Evolutionary conservation across 495 filamentous ascomycete genomes (phyloP), one percentile per base, ranked within the genome.

Genomic region (Xylaria scruposa): DNA sequence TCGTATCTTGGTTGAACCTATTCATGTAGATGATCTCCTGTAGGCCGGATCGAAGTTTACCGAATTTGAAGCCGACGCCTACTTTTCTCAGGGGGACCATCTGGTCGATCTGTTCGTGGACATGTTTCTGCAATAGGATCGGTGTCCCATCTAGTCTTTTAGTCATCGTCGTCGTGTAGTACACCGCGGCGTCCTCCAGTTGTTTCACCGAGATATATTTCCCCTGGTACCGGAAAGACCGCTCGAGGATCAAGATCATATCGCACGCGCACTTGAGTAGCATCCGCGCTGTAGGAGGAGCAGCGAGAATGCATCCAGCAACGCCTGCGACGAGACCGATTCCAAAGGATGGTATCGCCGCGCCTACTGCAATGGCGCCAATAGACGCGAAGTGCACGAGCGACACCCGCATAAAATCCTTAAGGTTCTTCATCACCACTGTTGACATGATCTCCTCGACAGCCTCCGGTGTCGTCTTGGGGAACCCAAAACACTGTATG

Each of bases 1-100:
- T 63, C 19, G 38, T 1, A 10, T 63, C 60, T 29, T 46, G 29
- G 24, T 63, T 40, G 15, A 47, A 63, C 31, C 60, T 46, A 15
- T 63, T 63, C 60, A 63, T 44, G 24, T 63, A 63, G 40, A 63
- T 63, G 21, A 63, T 63, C 3, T 63, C 60, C 24, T 63, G 60
- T 15, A 63, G 10, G 21, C 60, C 60, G n/a, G 38, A 26, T 21
- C 60, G 38, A 21, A 63, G 40, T 19, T 24, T 63, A 3, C 38
- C 60, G 10, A 63, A 63, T 24, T 63, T 63, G 21, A 63, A 63
- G 4, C 60, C 60, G 17, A 63, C 2, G 29, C 60, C 40, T 13
- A 46, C 12, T 3, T 63, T 63, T 40, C 29, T 63, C 13, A 63
- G 38, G 4, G 60, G 40, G 1, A 63, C 24, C 60, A 63, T 46